A percentile compares a stretch with the other conserved stretches of the same genome.
Conservation (phyloP, 176 grass and related monocot genomes). For the Ensete ventricosum region DNA sequence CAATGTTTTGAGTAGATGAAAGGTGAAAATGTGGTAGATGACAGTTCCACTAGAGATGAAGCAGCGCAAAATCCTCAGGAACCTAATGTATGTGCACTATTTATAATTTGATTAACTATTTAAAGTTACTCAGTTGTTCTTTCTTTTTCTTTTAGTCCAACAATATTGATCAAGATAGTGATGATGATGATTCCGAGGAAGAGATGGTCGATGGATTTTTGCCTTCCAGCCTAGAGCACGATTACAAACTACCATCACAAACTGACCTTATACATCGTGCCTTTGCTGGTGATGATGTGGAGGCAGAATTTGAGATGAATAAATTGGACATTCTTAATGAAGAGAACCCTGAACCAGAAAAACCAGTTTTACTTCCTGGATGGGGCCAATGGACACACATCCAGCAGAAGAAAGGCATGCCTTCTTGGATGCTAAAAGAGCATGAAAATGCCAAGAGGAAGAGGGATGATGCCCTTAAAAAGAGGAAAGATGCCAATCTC, state of each 20-base stretch:
- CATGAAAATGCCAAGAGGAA: conserved; percentile 71
- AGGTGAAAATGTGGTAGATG: conserved; percentile 6
- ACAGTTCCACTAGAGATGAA: conserved; percentile 16
- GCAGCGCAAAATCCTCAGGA: conserved; percentile 19
- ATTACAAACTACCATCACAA: conserved; percentile 68
- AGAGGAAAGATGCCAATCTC: conserved; percentile 84
- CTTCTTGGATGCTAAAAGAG: conserved; percentile 94
- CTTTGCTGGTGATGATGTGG: conserved; percentile 97
- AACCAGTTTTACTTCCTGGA: conserved; percentile 72
- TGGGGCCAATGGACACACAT: conserved; percentile 92
- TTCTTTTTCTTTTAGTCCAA: conserved; percentile 21
- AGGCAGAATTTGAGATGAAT: conserved; percentile 70
- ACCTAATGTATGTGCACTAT: conserved; percentile 28
- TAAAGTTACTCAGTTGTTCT: conserved; percentile 2
- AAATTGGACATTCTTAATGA: conserved; percentile 68
- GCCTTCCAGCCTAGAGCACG: conserved; percentile 33
- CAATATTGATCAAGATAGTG: conserved; percentile 33
- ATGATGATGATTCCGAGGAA: conserved; percentile 71
- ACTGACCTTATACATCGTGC: conserved; percentile 67
- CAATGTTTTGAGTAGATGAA: conserved; percentile 16
- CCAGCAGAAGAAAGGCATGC: conserved; percentile 74
- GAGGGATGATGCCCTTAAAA: conserved; percentile 76
- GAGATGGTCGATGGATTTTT: conserved; percentile 83
- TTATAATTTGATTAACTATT: not conserved
- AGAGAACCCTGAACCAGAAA: conserved; percentile 95